Base-by-base conservation (phyloP, 2,329 filamentous ascomycete species). In the Neonectria sp. region DNA sequence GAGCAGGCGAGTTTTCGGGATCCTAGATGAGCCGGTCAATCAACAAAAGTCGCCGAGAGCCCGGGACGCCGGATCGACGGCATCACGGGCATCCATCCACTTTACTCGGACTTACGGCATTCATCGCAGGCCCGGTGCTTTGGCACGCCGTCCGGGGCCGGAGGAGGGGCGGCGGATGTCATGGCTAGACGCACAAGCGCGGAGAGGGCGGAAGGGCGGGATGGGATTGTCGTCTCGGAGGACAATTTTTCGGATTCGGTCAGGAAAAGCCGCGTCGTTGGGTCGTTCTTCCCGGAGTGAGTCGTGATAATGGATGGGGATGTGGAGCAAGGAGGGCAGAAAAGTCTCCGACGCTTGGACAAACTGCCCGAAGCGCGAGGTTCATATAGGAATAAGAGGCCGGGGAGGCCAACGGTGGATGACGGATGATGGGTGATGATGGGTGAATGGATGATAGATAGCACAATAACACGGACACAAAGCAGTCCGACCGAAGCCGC, bases 101-200 rank as follows among this genome's bases (percentile, higher is more conserved):
- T 40, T 40, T 40, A 40, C 6, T 40, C 37, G 37, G 37, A 84
- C 88, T 79, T 84, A 92, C 90, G 86, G 79, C 90, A 92, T 78
- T 91, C 89, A 78, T 92, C 90, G 78, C 90, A 92, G 68, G 90
- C 89, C 55, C 89, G 85, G 69, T 88, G 88, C 75, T 89, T 91
- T 67, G 82, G 76, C 67, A 79, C 71, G 57, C 69, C 72, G 49
- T 68, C 64, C 40, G 45, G 33, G 13, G 40, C 53, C 48, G 56
- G 49, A n/a, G 63, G 58, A 63, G 60, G 48, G 37, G 53, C 25
- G 24, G 70, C 69, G 52, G 73, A 62, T 37, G 71, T 60, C 78
- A 79, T 77, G 21, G 35, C 40, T 31, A 35, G 29, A 52, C 9
- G 25, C 33, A 31, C 35, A 55, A 43, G 49, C n/a, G 40, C 40